Evolutionary conservation across 352 stramenopile genomes (phyloP).

Genomic region (Phytopythium mirpurense): DNA sequence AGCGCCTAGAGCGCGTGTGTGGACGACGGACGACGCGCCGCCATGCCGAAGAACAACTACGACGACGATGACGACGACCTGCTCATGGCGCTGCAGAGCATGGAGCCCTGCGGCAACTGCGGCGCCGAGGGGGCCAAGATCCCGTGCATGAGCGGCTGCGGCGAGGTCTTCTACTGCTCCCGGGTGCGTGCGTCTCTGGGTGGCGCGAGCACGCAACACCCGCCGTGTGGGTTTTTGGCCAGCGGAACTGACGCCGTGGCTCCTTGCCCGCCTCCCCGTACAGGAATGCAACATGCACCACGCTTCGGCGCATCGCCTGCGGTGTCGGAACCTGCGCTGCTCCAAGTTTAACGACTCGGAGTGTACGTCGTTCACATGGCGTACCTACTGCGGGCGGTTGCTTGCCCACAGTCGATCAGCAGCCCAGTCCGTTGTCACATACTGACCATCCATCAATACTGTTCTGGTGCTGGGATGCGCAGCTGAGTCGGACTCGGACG

Average conservation of each 20-base stretch:
- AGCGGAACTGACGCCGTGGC: not conserved
- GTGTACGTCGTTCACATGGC: no score
- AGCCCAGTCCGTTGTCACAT: no score
- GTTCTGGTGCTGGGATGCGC: no score
- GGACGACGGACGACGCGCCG: not conserved
- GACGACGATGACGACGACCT: slow-evolving; percentile 85
- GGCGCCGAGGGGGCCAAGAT: slow-evolving; percentile 77
- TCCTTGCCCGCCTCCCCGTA: not conserved
- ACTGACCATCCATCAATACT: no score
- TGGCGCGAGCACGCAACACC: not conserved
- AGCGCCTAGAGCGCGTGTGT: no score
- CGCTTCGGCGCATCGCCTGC: slow-evolving; percentile 80
- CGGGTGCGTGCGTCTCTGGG: slow-evolving; percentile 31
- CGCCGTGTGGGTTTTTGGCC: no score
- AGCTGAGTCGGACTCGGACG: slow-evolving; percentile 76
- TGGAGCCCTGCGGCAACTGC: slow-evolving; percentile 84
- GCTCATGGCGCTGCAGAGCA: slow-evolving; percentile 80
- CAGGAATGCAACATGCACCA: slow-evolving; percentile 88
- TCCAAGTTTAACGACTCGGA: slow-evolving; percentile 89
- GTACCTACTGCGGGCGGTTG: no score
- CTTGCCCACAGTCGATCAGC: no score
- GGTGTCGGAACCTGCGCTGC: slow-evolving; percentile 79
- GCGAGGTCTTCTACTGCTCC: slow-evolving; percentile 86
- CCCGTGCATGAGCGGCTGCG: slow-evolving; percentile 82
- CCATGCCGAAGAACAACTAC: slow-evolving; percentile 69